These are phyloP conservation scores for Spathaspora sp. DNA, from an alignment of 805 yeast genomes.

Conservation along the genomic window DNA sequence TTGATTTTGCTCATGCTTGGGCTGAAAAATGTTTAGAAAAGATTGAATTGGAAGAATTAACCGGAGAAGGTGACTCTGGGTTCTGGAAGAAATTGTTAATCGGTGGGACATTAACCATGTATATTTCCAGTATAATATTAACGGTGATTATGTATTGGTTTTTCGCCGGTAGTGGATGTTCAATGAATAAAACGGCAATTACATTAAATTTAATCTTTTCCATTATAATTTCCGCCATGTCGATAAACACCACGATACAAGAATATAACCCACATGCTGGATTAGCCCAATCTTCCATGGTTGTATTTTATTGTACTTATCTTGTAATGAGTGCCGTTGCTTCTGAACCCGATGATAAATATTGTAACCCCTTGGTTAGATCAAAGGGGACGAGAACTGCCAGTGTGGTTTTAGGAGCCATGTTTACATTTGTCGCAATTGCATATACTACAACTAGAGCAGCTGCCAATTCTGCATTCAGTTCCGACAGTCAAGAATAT, in stretches of 20 bases:
- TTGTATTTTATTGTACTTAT: conserved; percentile 88
- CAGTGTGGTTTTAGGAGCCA: conserved; percentile 83
- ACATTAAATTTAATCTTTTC: conserved; percentile 69
- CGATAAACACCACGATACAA: conserved; percentile 80
- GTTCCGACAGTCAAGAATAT: conserved; percentile 39
- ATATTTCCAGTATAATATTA: conserved; percentile 65
- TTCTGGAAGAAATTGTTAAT: conserved; percentile 80
- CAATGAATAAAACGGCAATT: conserved; percentile 86
- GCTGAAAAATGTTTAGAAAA: conserved; percentile 92
- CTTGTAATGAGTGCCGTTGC: conserved; percentile 89
- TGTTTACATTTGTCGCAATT: conserved; percentile 90
- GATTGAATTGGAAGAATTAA: conserved; percentile 70
- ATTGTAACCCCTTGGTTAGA: conserved; percentile 88
- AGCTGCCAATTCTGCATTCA: conserved; percentile 61
- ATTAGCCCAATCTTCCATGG: conserved; percentile 94
- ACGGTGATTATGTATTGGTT: conserved; percentile 76
- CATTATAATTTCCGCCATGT: conserved; percentile 60
- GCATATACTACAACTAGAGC: conserved; percentile 98
- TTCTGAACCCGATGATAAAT: conserved; percentile 91
- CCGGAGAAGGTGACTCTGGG: conserved; percentile 48
- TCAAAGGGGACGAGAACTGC: conserved; percentile 87
- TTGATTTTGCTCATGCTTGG: conserved; percentile 98
- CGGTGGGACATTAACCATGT: conserved; percentile 87
- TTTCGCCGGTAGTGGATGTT: conserved; percentile 79
- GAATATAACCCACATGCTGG: conserved; percentile 95